A percentile compares a stretch with the other conserved stretches of the same genome.
These are phyloP conservation scores for Hypomontagnella monticulosa DNA, from an alignment of 495 filamentous ascomycete genomes.

Conservation along the genomic window DNA sequence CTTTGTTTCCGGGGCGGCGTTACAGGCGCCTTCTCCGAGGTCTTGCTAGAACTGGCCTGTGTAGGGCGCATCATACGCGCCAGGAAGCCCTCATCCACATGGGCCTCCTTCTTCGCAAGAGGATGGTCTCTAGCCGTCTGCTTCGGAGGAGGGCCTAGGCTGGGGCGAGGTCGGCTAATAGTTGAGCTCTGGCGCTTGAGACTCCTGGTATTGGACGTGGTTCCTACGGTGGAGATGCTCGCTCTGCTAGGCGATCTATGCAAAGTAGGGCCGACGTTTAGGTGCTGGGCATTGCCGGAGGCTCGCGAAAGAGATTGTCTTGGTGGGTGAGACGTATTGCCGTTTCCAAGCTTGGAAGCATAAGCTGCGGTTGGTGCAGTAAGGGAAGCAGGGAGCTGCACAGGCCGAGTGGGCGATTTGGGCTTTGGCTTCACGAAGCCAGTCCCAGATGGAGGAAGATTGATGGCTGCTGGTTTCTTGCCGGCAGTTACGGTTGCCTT, in stretches of 20 bases:
- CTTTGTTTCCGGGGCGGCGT: conserved; percentile 53
- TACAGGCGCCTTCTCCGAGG: conserved; percentile 69
- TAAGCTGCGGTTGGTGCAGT: conserved; percentile 72
- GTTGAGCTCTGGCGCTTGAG: conserved; percentile 56
- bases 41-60: conserved; percentile 78
- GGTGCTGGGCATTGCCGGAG: conserved; percentile 44
- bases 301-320: conserved; percentile 53
- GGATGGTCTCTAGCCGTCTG: conserved; percentile 53
- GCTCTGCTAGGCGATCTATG: conserved; percentile 59
- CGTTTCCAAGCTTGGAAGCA: conserved; percentile 61
- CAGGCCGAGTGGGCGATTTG: conserved; percentile 72
- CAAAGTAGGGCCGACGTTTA: conserved; percentile 18
- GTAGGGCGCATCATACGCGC: conserved; percentile 95
- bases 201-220: conserved; percentile 33
- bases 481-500: conserved; percentile 26
- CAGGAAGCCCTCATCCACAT: conserved; percentile 79
- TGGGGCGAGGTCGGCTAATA: conserved; percentile 56
- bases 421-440: conserved; percentile 67
- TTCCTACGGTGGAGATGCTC: conserved; percentile 48
- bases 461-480: conserved; percentile 50
- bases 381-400: conserved; percentile 68
- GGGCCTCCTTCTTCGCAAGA: conserved; percentile 51
- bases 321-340: conserved; percentile 39
- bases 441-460: conserved; percentile 47
- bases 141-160: conserved; percentile 61